Percentiles rank a stretch among this genome's conserved stretches.
phyloP scores from a whole-genome alignment of 139 green algal species.

The Auxenochlorella protothecoides region DNA sequence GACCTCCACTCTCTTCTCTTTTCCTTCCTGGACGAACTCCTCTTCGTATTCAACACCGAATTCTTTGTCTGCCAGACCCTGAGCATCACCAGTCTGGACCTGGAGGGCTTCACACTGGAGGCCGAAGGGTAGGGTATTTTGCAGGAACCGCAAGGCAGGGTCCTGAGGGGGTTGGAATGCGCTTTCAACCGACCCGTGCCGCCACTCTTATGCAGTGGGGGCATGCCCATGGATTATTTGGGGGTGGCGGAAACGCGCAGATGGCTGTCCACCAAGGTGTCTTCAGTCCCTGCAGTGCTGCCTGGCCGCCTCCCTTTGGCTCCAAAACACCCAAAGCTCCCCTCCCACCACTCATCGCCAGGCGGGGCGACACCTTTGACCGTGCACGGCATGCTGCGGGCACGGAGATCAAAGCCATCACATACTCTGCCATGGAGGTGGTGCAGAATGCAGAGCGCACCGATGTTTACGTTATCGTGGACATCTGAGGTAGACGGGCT shows the following conservation, averaged over 20 bases:
- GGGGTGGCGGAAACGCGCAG: too few relatives aligned
- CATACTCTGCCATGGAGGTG: conserved; percentile 79
- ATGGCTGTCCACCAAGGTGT: too few relatives aligned
- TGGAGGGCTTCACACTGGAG: conserved; percentile 24
- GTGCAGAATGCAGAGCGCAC: conserved; percentile 33
- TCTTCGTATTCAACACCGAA: conserved; percentile 69
- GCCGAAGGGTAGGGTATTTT: conserved; percentile 24
- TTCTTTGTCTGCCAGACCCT: conserved; percentile 47
- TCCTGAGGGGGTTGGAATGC: neutral
- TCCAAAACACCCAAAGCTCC: neutral
- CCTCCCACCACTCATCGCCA: conserved; percentile 3
- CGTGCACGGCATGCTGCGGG: conserved; percentile 40
- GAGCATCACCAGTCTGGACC: conserved; percentile 42
- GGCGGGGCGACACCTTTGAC: conserved; percentile 55
- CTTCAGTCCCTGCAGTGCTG: too few relatives aligned
- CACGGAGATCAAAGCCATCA: conserved; percentile 87
- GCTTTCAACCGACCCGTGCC: neutral
- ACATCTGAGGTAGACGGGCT: conserved; percentile 49
- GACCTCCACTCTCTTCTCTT: conserved; percentile 74
- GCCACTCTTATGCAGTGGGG: too few relatives aligned
- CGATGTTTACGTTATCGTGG: conserved; percentile 81
- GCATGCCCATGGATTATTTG: too few relatives aligned
- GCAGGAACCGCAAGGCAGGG: neutral
- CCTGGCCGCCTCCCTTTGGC: too few relatives aligned
- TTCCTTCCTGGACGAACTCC: conserved; percentile 72